Evolutionary conservation across 257 asterid species (phyloP), one percentile per base, ranked within the genome.

Genomic region (Nicotiana otophora): DNA sequence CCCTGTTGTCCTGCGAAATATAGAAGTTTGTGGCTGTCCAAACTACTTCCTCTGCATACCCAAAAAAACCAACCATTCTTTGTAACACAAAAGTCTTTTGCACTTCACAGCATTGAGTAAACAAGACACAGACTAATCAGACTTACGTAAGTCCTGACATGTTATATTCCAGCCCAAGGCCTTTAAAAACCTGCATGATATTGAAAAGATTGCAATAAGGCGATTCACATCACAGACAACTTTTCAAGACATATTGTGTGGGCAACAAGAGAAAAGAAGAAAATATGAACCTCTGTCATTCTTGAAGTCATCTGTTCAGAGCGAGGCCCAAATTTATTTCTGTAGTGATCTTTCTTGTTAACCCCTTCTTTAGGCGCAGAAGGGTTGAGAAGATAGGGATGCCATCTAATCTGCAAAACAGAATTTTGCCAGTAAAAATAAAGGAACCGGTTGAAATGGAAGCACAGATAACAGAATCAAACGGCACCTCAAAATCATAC

Each of bases 281-380:
- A 60, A 81, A 74, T 69, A 28, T 3, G 48, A 33, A 95, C 98
- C 98, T 93, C 93, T 2, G 95, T 7, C 98, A 93, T 93, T 82
- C 91, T 88, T 57, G 90, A 39, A 63, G 84, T 88, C 84, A 93
- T 86, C 83, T 90, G 97, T 33, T 86, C 87, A 60, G 88, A 88
- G 81, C 89, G 92, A 80, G 92, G 68, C 53, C 99, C 99, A 84
- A 91, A 92, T 77, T 87, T 87, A 1, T 68, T 82, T 81, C 82
- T 78, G 84, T 87, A 92, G 78, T 81, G 90, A 12, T 95, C 93
- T 91, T 83, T 89, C 95, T 95, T 95, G 57, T 81, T 87, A 1
- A 91, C 85, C 0, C 97, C 97, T 84, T 91, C 94, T 81, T 89
- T 91, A 20, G 99, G 91, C 1, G 97, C 97, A 53, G 90, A 83